A percentile compares a stretch with the other conserved stretches of the same genome.
Conservation (phyloP, 345 rosid species). For the Xanthoceras sorbifolium region DNA sequence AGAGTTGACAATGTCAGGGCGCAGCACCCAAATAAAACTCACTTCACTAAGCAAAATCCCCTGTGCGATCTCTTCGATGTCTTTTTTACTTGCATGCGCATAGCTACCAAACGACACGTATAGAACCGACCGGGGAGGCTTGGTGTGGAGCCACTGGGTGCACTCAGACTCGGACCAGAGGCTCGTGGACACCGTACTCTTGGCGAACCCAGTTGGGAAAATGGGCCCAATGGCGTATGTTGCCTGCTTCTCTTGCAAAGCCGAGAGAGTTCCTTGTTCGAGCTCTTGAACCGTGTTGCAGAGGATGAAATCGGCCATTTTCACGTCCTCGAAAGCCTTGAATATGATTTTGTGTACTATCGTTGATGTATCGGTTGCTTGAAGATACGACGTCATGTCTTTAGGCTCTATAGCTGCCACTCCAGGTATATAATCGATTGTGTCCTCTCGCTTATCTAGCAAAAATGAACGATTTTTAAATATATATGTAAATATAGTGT, state of each 20-base stretch:
- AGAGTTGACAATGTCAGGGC: slow-evolving; percentile 77
- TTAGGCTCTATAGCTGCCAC: slow-evolving; percentile 55
- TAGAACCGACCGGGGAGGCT: slow-evolving; percentile 63
- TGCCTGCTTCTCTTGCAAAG: slow-evolving; percentile 40
- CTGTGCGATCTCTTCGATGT: slow-evolving; percentile 58
- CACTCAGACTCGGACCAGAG: slow-evolving; percentile 87
- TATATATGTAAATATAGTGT: too few species aligned
- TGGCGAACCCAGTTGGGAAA: slow-evolving; percentile 49
- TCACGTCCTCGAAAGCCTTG: slow-evolving; percentile 57
- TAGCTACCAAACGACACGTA: slow-evolving; percentile 82
- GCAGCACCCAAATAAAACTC: slow-evolving; percentile 80
- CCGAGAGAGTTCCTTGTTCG: slow-evolving; percentile 51
- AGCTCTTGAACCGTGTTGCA: slow-evolving; percentile 76
- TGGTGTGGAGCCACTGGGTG: slow-evolving; percentile 71
- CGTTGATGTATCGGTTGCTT: slow-evolving; percentile 50
- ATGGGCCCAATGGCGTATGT: slow-evolving; percentile 81
- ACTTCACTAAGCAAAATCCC: slow-evolving; percentile 60
- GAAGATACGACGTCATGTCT: slow-evolving; percentile 77
- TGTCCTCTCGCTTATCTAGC: slow-evolving; percentile 51
- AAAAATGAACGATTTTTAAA: too few species aligned
- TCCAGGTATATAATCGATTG: slow-evolving; percentile 78
- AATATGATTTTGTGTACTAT: slow-evolving; percentile 61
- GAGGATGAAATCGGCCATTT: slow-evolving; percentile 63
- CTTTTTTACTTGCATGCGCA: slow-evolving; percentile 57
- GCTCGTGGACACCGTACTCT: slow-evolving; percentile 57